Evolutionary conservation across 108 stramenopile genomes (phyloP).

Genomic region (Ochromonas danica): DNA sequence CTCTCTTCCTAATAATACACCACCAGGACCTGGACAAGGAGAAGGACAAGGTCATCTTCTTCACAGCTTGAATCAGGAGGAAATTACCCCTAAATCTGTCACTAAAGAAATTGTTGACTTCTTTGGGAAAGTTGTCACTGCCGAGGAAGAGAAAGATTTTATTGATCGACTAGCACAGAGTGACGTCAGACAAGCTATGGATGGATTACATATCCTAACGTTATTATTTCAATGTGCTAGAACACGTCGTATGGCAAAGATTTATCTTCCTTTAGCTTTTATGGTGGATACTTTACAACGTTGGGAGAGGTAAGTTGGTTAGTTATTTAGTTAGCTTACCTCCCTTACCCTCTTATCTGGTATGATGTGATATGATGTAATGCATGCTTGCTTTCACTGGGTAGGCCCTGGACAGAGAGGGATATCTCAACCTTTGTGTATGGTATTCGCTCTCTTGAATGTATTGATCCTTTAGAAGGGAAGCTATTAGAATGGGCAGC

Average conservation of each 20-base stretch:
- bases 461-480: background rate
- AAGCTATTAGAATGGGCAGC: background rate
- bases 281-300: background rate
- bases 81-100: background rate
- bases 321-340: no score
- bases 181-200: background rate
- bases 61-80: no score
- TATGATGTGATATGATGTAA: no score
- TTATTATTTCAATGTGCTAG: background rate
- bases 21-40: no score
- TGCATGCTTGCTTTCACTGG: no score
- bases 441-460: background rate
- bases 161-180: background rate
- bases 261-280: background rate
- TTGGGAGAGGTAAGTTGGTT: no score
- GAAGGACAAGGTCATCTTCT: no score
- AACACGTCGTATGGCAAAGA: background rate
- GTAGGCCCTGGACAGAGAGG: background rate
- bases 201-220: background rate
- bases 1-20: no score
- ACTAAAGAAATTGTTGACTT: background rate
- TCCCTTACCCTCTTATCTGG: no score
- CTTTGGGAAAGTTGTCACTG: background rate
- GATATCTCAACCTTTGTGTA: background rate
- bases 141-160: background rate